Evolutionary conservation across 768 basidiomycete species (phyloP).

Genomic region (Pholiota molesta): DNA sequence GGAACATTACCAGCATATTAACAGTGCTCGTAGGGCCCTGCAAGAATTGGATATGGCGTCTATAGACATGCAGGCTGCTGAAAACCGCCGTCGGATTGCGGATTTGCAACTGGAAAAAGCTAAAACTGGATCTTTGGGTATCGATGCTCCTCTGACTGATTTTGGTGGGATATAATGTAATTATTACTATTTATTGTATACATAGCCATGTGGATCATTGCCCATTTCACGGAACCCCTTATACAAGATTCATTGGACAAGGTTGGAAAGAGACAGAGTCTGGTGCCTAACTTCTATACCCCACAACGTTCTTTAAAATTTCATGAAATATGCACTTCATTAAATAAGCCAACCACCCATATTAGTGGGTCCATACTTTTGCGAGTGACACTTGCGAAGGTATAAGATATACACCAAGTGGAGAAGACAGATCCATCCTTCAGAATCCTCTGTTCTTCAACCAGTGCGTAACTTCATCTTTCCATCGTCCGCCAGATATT

Average conservation of each 20-base stretch:
- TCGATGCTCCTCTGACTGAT: constrained; percentile 38
- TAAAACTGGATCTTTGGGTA: constrained; percentile 60
- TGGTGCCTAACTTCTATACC: too few relatives aligned
- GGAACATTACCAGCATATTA: constrained; percentile 42
- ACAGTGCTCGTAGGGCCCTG: constrained; percentile 49
- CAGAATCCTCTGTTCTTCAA: constrained; percentile 68
- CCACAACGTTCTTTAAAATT: not conserved
- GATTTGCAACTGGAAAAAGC: constrained; percentile 65
- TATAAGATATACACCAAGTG: not conserved
- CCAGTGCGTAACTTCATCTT: constrained; percentile 62
- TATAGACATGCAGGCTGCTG: constrained; percentile 62
- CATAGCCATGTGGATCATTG: not conserved
- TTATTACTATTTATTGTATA: not conserved
- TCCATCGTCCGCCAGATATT: constrained; percentile 68
- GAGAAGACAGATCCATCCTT: not conserved
- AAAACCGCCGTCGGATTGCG: constrained; percentile 59
- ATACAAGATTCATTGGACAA: too few relatives aligned
- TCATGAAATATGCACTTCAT: not conserved
- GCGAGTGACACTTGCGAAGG: not conserved
- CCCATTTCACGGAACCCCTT: not conserved
- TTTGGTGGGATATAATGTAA: constrained; percentile 10
- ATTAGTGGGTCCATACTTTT: constrained; percentile 7
- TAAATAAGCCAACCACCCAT: not conserved
- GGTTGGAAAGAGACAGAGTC: too few relatives aligned
- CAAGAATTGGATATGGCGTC: constrained; percentile 64